Evolutionary conservation across 352 stramenopile genomes (phyloP).

Genomic region (Phytophthora uliginosa): DNA sequence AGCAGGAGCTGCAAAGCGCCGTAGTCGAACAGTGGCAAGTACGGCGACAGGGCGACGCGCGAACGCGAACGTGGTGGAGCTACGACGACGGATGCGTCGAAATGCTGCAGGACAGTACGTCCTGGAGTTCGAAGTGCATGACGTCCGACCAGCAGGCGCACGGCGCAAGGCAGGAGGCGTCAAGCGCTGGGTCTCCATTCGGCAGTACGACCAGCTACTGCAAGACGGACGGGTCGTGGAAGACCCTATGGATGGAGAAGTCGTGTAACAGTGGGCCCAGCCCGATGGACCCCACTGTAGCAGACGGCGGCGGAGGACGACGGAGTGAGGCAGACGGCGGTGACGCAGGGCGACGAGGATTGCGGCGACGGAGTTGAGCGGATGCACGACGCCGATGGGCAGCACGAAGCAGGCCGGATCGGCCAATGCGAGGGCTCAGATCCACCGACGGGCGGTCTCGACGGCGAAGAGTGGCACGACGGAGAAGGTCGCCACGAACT

Average conservation of each 20-base stretch:
- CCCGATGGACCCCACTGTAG: not conserved
- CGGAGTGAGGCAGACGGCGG: not conserved
- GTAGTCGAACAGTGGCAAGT: not conserved
- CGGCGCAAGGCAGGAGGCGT: too few relatives aligned
- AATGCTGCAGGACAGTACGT: too few relatives aligned
- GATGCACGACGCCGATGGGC: too few relatives aligned
- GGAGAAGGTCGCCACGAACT: too few relatives aligned
- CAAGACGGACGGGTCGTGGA: conserved; percentile 1
- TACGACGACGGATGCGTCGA: not conserved
- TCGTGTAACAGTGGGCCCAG: conserved; percentile 9
- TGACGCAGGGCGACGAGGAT: not conserved
- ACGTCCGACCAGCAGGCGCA: too few relatives aligned
- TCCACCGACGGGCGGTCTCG: too few relatives aligned
- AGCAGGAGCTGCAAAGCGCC: not conserved
- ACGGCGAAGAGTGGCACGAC: too few relatives aligned
- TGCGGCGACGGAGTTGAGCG: too few relatives aligned
- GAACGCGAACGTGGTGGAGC: conserved; percentile 1
- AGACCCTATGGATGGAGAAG: conserved; percentile 5
- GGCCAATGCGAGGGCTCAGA: too few relatives aligned
- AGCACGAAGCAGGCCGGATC: too few relatives aligned
- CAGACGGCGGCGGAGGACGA: too few relatives aligned
- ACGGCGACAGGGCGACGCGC: not conserved
- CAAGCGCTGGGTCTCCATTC: not conserved
- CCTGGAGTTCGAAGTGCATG: too few relatives aligned
- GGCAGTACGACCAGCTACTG: not conserved